A percentile compares a stretch with the other conserved stretches of the same genome.
Evolutionary conservation across 2,329 filamentous ascomycete genomes (phyloP).

Genomic region (Arthroderma uncinatum): DNA sequence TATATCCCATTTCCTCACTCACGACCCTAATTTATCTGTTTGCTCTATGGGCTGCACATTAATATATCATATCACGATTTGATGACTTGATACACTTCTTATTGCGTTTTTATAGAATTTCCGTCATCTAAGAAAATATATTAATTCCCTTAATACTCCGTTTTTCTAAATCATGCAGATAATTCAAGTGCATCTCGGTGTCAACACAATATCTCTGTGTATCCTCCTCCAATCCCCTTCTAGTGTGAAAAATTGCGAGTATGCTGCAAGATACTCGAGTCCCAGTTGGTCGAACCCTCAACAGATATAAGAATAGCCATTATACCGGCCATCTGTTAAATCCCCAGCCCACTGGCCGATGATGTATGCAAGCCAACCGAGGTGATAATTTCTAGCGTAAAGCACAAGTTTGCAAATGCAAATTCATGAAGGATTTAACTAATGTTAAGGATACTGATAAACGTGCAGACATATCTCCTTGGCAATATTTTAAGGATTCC

Average conservation of each 20-base stretch:
- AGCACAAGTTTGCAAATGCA: slow-evolving; percentile 1
- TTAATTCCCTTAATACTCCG: background rate
- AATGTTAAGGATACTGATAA: background rate
- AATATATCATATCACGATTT: background rate
- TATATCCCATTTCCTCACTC: background rate
- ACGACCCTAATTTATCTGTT: background rate
- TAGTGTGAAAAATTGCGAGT: background rate
- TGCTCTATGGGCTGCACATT: background rate
- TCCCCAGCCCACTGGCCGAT: no score
- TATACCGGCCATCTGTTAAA: no score
- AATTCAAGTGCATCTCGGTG: no score
- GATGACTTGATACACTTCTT: background rate
- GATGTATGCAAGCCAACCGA: background rate
- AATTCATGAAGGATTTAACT: background rate
- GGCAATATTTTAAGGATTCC: background rate
- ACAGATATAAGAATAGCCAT: no score
- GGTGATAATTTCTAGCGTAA: background rate
- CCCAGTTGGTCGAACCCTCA: background rate
- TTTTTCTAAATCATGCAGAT: background rate
- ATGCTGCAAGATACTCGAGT: background rate
- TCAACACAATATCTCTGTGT: background rate
- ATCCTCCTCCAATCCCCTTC: background rate
- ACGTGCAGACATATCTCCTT: background rate
- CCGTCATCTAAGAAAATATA: background rate
- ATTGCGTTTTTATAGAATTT: background rate